phyloP scores from a whole-genome alignment of 2,329 filamentous ascomycete species.

The Calcarisporium arbuscula region DNA sequence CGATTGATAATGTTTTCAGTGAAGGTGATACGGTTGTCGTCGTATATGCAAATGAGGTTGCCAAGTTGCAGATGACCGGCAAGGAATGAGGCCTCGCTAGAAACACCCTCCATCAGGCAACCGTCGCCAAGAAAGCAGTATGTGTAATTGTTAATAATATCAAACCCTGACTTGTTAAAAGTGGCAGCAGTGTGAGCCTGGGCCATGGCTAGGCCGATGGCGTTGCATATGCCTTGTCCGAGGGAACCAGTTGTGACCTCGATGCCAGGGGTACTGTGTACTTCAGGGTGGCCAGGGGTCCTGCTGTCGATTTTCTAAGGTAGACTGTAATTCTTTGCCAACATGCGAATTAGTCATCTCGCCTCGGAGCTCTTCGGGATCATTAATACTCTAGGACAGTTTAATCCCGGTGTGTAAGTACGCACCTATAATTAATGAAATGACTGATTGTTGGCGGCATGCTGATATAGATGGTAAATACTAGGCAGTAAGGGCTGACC shows the following conservation, averaged over 20 bases:
- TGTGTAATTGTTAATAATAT: constrained; percentile 93
- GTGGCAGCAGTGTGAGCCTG: constrained; percentile 83
- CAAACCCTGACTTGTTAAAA: constrained; percentile 96
- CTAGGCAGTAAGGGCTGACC: no score
- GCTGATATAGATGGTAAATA: no score
- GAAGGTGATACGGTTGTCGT: constrained; percentile 99
- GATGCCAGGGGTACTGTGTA: constrained; percentile 91
- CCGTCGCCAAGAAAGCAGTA: constrained; percentile 96
- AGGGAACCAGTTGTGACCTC: constrained; percentile 98
- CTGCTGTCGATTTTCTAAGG: constrained; percentile 60
- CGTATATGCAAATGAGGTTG: constrained; percentile 94
- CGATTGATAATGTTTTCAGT: constrained; percentile 94
- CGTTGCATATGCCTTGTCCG: constrained; percentile 94
- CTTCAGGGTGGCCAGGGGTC: constrained; percentile 92
- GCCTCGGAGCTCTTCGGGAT: no score
- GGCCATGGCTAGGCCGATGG: constrained; percentile 94
- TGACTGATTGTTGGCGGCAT: no score
- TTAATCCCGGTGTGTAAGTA: no score
- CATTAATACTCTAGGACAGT: no score
- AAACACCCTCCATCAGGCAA: constrained; percentile 97
- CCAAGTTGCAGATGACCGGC: constrained; percentile 96
- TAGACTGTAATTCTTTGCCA: no score
- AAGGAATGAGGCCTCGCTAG: constrained; percentile 82
- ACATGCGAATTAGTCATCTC: no score
- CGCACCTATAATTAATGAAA: no score